Evolutionary conservation across 2,329 filamentous ascomycete genomes (phyloP), one percentile per base, ranked within the genome.

Genomic region (Aspergillus novoparasiticus): DNA sequence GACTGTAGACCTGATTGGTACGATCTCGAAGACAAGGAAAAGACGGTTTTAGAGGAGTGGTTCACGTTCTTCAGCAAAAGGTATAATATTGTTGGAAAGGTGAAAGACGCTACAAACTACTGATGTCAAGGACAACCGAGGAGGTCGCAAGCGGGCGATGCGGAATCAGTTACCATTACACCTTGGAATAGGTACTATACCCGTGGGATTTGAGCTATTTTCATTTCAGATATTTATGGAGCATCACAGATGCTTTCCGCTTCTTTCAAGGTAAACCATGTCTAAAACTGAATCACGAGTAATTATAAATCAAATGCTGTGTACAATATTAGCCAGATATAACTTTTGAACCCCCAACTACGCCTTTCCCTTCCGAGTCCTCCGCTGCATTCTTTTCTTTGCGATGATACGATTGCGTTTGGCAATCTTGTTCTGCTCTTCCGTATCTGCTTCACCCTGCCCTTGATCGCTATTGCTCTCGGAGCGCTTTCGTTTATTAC

Each of bases 31-130:
- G 93, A 96, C 26, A 93, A 95, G 79, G 89, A 97, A 77, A 92
- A 95, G 82, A 87, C 87, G 30, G 89, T 91, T 3, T 81, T 99
- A 65, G 86, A 94, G 59, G 95, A 99, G 78, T 99, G 95, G 95
- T 88, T 90, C 67, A 96, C 91, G 2, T 99, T 96, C 81, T 99
- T 99, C 80, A 92, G 90, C 69, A 99, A 98, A 83, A 86, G 95
- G 62, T 99, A 99, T 82, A 98, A 97, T 72, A 86, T 98, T 59
- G 80, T 82, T 46, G 81, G 81, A 50, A 81, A 80, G 71, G 79
- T 82, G 10, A 69, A 77, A 66, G 77, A 73, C 56, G 77, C 77
- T 21, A 74, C 71, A 48, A 80, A 79, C 65, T 72, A 71, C 51
- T 78, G 64, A 69, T 55, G 10, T n/a, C 9, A 32, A 21, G 12